Evolutionary conservation across 2,329 filamentous ascomycete genomes (phyloP).

Genomic region (Dendrostoma leiphaemia): DNA sequence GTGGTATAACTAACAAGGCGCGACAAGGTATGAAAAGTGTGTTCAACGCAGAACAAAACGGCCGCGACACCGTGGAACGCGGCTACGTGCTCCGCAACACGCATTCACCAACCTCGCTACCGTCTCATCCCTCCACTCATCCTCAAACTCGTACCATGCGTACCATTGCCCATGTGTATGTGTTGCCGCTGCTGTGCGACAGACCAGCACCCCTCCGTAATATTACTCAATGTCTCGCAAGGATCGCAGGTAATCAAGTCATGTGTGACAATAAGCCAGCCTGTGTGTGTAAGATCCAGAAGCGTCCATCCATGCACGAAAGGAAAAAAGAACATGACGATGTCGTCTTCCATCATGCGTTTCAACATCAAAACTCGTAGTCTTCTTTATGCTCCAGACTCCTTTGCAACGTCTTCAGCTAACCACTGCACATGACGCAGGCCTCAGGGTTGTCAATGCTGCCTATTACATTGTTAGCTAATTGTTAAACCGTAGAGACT

Average conservation of each 20-base stretch:
- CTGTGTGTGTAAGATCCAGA: slow-evolving; percentile 1
- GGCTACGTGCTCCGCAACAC: slow-evolving; percentile 10
- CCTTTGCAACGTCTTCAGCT: slow-evolving; percentile 27
- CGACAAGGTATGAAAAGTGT: not conserved
- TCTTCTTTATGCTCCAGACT: not conserved
- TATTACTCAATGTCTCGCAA: slow-evolving; percentile 16
- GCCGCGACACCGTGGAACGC: slow-evolving; percentile 3
- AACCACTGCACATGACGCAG: slow-evolving; percentile 98
- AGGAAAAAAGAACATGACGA: slow-evolving; percentile 4
- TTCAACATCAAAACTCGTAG: slow-evolving; percentile 10
- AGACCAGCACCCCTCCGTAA: not conserved
- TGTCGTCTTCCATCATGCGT: slow-evolving; percentile 10
- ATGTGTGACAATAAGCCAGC: slow-evolving; percentile 5
- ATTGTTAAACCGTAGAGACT: not conserved
- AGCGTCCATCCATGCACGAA: not conserved
- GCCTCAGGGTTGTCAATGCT: slow-evolving; percentile 97
- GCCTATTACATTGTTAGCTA: slow-evolving; percentile 48
- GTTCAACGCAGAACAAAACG: not conserved
- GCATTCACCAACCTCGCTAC: slow-evolving; percentile 13
- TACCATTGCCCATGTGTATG: not conserved
- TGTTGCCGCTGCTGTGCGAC: slow-evolving; percentile 13
- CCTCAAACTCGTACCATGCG: slow-evolving; percentile 7
- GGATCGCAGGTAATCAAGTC: not conserved
- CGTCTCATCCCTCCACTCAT: slow-evolving; percentile 1
- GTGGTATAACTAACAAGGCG: slow-evolving; percentile 16